Evolutionary conservation across 164 flowering plant species (phyloP), one percentile per base, ranked within the genome.

Genomic region (Stephania yunnanensis): DNA sequence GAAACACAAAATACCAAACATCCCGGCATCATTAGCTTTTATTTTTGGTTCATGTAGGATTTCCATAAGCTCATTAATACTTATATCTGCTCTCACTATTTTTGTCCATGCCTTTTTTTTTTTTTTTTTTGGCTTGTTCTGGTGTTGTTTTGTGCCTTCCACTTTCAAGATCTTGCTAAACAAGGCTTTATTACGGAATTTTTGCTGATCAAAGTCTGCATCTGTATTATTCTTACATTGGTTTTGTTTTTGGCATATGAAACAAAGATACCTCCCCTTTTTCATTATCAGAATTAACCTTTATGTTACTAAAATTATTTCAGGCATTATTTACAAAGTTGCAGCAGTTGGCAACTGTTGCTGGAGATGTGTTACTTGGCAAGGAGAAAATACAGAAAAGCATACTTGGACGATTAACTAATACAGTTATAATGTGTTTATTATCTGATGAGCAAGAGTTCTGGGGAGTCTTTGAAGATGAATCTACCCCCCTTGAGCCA

Each of bases 391-490:
- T 94, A 75, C 97, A 94, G 80, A 93, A 96, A 77, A 83, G 84
- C 74, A 83, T 96, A 84, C 97, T 96, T 71, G 92, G 98, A 45
- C 90, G 99, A 84, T 81, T 94, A 19, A 93, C 95, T 36, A 97
- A 93, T 81, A 94, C 97, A 0, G 93, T 92, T 74, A 90, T 96
- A 4, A 92, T 94, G 84, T 96, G 98, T 97, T 79, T 96, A 83
- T 91, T 96, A 83, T 92, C 97, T 52, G 87, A 91, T 82, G 98
- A 94, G 53, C 90, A 92, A 73, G 98, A 93, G 71, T 94, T 96
- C 84, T 96, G 99, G 99, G 87, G 85, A 77, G 90, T 90, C 67
- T 85, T 96, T 70, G 98, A 94, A 83, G 91, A 92, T 80, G 85
- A 86, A 22, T 85, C 97, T 44, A 78, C 82, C 76, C 83, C 85